These are phyloP conservation scores for Asterionellopsis glacialis DNA, from an alignment of 108 stramenopile genomes.

Conservation along the genomic window DNA sequence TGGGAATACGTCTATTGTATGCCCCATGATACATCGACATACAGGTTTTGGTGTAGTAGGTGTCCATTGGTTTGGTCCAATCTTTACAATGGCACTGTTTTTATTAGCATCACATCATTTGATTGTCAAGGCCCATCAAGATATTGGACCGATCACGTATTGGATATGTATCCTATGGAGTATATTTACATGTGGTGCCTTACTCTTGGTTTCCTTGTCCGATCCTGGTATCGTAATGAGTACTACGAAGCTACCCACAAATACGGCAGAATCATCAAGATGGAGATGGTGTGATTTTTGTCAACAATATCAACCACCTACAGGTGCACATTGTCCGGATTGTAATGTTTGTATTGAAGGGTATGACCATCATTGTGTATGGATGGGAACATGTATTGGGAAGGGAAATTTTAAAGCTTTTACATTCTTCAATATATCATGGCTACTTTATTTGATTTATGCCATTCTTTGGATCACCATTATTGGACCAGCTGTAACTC, in stretches of 20 bases:
- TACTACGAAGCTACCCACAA: background rate
- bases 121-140: slow-evolving; percentile 14
- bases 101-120: slow-evolving; percentile 44
- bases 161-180: slow-evolving; percentile 50
- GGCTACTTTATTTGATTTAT: slow-evolving; percentile 71
- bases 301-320: slow-evolving; percentile 67
- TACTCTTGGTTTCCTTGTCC: slow-evolving; percentile 47
- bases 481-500: slow-evolving; percentile 33
- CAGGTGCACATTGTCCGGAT: slow-evolving; percentile 82
- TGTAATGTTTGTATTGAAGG: slow-evolving; percentile 88
- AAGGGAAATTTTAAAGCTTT: slow-evolving; percentile 73
- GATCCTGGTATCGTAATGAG: slow-evolving; percentile 61
- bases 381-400: slow-evolving; percentile 90
- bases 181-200: slow-evolving; percentile 18
- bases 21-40: slow-evolving; percentile 36
- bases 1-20: slow-evolving; percentile 59
- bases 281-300: slow-evolving; percentile 80
- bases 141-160: slow-evolving; percentile 36
- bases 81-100: slow-evolving; percentile 42
- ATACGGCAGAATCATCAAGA: slow-evolving; percentile 2
- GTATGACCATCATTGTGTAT: slow-evolving; percentile 91
- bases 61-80: slow-evolving; percentile 74
- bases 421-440: slow-evolving; percentile 70
- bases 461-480: slow-evolving; percentile 59
- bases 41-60: slow-evolving; percentile 72